phyloP scores from a whole-genome alignment of 2,329 filamentous ascomycete species.

The Diaporthe sp. region DNA sequence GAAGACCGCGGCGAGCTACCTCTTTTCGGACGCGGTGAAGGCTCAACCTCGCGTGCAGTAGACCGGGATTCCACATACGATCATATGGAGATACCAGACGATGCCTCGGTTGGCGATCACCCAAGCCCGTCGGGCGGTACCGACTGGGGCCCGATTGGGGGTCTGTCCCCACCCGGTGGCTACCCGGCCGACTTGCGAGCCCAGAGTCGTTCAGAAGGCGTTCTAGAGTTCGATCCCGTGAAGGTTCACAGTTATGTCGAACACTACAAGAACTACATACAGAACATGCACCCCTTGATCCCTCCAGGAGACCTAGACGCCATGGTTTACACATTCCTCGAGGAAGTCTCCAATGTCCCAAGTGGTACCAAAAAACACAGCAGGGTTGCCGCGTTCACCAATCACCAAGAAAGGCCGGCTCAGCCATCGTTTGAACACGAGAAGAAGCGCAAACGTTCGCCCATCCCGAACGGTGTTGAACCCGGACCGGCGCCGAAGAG shows the following conservation, averaged over 20 bases:
- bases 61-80: constrained; percentile 57
- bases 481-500: constrained; percentile 53
- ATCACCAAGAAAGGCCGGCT: constrained; percentile 24
- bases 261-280: constrained; percentile 72
- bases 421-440: constrained; percentile 47
- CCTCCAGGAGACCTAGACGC: constrained; percentile 65
- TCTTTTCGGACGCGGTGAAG: constrained; percentile 85
- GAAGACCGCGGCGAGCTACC: constrained; percentile 80
- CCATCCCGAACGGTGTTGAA: constrained; percentile 54
- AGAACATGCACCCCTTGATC: constrained; percentile 76
- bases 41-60: constrained; percentile 69
- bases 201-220: constrained; percentile 59
- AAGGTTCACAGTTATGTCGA: constrained; percentile 68
- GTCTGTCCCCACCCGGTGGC: constrained; percentile 57
- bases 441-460: constrained; percentile 70
- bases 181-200: constrained; percentile 52
- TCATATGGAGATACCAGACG: constrained; percentile 60
- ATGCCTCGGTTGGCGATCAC: constrained; percentile 62
- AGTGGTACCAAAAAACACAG: constrained; percentile 44
- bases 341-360: constrained; percentile 55
- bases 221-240: constrained; percentile 66
- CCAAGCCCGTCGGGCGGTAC: constrained; percentile 67
- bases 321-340: constrained; percentile 67
- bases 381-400: constrained; percentile 40
- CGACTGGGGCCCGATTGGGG: constrained; percentile 72